phyloP scores from a whole-genome alignment of 2,329 filamentous ascomycete species.

The Clonostachys solani region DNA sequence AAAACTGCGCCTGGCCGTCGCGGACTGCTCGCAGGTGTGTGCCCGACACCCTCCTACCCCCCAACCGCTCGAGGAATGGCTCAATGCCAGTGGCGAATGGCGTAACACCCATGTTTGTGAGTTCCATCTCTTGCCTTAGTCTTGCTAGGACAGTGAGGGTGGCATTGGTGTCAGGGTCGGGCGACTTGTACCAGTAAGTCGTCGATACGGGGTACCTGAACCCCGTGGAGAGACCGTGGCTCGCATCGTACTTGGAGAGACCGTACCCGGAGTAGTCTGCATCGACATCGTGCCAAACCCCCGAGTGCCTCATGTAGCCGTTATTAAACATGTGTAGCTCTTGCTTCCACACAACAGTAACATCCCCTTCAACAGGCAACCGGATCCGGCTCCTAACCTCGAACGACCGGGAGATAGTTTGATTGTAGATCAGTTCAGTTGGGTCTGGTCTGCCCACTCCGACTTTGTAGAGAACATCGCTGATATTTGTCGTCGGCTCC shows the following conservation, averaged over 20 bases:
- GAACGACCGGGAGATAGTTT: constrained; percentile 54
- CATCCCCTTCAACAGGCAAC: constrained; percentile 13
- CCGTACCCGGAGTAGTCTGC: constrained; percentile 9
- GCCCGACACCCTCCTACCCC: neutral
- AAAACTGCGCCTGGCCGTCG: neutral
- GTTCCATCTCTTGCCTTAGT: constrained; percentile 31
- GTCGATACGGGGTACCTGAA: constrained; percentile 9
- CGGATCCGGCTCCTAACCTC: constrained; percentile 52
- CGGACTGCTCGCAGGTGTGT: neutral
- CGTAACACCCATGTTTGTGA: constrained; percentile 28
- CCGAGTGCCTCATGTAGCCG: constrained; percentile 37
- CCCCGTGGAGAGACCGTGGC: neutral
- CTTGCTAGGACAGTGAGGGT: constrained; percentile 20
- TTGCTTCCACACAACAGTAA: constrained; percentile 51
- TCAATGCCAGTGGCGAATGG: constrained; percentile 58
- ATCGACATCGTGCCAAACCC: constrained; percentile 30
- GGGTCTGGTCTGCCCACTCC: constrained; percentile 25
- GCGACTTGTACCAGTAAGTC: neutral
- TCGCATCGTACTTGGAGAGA: neutral
- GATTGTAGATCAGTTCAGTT: constrained; percentile 21
- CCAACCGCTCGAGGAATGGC: constrained; percentile 31
- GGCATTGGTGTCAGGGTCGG: neutral
- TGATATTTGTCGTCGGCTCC: constrained; percentile 26
- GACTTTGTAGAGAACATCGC: constrained; percentile 43
- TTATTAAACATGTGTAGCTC: constrained; percentile 45